Evolutionary conservation across 495 filamentous ascomycete genomes (phyloP), one percentile per base, ranked within the genome.

Genomic region (Penicillium turbatum): DNA sequence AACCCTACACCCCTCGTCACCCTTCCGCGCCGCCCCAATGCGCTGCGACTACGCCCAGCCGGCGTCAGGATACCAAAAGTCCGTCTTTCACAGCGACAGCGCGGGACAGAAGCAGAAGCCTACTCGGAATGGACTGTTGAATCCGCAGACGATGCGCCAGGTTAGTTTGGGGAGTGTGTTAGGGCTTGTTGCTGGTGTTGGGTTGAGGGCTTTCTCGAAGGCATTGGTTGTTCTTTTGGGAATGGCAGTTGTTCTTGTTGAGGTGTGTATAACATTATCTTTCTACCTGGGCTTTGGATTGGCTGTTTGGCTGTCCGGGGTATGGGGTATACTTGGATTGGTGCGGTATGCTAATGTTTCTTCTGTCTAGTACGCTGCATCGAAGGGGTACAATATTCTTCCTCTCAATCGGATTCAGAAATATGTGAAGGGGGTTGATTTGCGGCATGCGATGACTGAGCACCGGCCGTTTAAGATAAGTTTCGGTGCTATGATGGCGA

Each of bases 391-490:
- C 56, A 83, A 89, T 61, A 55, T 93, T 30, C 58, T 95, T 57
- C 79, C 86, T 34, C 69, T 84, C 67, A 57, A 75, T 61, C 57
- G 70, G n/a, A 54, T 89, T 48, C 82, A 86, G 54, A 71, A 75
- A 48, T 84, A 81, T 57, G 70, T 85, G 21, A 80, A 77, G 65
- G 65, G 66, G 12, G 75, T 82, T 21, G 73, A 87, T 62, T n/a
- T 88, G 43, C 65, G 75, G 21, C 76, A 76, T 1, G 78, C 82
- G 4, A 67, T 93, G 51, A 79, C 81, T 56, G 77, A 84, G 52
- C 80, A 92, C 63, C 74, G 81, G 16, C 85, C 85, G 0, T 89
- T 95, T 63, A 93, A 92, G 76, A 60, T 92, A 8, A 84, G 82
- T 35, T 92, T 93, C 62, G 89, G 86, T 9, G 57, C 74, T 5